A percentile compares a stretch with the other conserved stretches of the same genome.
These are phyloP conservation scores for Lotus japonicus DNA, from an alignment of 306 rosid species.

Conservation along the genomic window DNA sequence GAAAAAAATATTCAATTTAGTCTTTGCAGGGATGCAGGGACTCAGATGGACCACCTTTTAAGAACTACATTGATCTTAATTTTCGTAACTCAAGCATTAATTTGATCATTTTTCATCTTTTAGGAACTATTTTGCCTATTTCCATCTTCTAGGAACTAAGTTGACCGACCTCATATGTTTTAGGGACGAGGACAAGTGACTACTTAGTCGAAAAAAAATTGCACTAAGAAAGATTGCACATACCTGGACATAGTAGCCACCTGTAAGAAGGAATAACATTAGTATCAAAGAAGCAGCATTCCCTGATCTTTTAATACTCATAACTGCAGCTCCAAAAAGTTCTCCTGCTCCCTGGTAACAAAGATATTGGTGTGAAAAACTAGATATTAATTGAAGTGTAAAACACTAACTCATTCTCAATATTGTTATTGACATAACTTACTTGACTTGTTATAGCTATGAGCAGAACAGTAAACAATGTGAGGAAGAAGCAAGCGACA, in stretches of 20 bases:
- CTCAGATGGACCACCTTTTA: not conserved
- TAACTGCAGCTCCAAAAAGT: constrained; percentile 78
- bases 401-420: not conserved
- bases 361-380: not conserved
- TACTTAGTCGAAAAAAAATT: not conserved
- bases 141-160: not conserved
- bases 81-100: no score
- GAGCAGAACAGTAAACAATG: constrained; percentile 53
- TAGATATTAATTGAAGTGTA: not conserved
- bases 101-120: no score
- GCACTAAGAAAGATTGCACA: not conserved
- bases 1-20: no score
- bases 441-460: constrained; percentile 93
- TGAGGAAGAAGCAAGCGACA: constrained; percentile 60
- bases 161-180: not conserved
- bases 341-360: constrained; percentile 82
- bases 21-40: no score
- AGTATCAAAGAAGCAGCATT: constrained; percentile 75
- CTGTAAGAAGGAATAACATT: constrained; percentile 88
- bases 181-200: not conserved
- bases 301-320: constrained; percentile 81
- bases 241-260: constrained; percentile 97
- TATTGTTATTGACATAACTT: constrained; percentile 12
- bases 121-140: no score
- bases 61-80: not conserved